Conservation (phyloP, 441 rosid genomes). For the Populus tomentosa region DNA sequence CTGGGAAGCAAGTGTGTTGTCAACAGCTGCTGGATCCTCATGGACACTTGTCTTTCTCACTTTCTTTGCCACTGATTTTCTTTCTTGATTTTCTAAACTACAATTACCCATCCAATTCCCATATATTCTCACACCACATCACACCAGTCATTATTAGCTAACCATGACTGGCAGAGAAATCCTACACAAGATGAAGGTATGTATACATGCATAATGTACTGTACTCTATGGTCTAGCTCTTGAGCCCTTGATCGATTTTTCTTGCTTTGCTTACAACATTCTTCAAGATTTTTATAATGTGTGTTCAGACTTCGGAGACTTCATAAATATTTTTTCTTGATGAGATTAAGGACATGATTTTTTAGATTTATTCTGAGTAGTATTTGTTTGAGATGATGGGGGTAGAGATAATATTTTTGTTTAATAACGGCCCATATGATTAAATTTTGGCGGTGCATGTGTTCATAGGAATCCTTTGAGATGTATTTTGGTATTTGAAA, state of each 20-base stretch:
- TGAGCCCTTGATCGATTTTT: background rate
- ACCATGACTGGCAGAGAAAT: constrained; percentile 68
- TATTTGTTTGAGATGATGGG: too few species aligned
- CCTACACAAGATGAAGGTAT: constrained; percentile 71
- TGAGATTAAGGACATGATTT: too few species aligned
- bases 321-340: too few species aligned
- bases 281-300: too few species aligned
- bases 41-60: background rate
- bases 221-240: background rate
- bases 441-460: background rate
- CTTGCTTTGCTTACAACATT: background rate
- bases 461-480: background rate
- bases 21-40: background rate
- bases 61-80: background rate
- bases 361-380: background rate
- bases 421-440: background rate
- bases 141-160: background rate
- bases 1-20: background rate
- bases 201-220: background rate
- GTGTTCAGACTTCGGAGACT: too few species aligned
- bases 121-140: background rate
- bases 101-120: background rate
- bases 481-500: background rate
- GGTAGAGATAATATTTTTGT: too few species aligned
- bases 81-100: background rate